A percentile compares a stretch with the other conserved stretches of the same genome.
Conservation (phyloP, 148 eudicot genomes). For the Rhododendron kiyosumense region DNA sequence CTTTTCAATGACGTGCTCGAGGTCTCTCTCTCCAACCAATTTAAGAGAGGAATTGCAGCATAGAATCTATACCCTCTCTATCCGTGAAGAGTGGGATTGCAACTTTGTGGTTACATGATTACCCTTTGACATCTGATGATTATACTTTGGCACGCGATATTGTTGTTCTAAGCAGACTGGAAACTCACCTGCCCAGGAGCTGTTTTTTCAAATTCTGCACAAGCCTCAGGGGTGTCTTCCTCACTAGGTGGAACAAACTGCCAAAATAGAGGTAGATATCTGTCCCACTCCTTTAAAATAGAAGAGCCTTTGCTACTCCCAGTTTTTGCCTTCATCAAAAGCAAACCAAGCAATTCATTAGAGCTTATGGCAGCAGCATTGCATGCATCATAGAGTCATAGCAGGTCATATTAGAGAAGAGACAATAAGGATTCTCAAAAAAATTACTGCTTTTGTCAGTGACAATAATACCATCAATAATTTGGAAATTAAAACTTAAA, state of each 20-base stretch:
- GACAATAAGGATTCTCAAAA: neutral
- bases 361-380: neutral
- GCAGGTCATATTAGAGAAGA: neutral
- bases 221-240: slow-evolving; percentile 99
- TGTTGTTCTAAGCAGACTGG: slow-evolving; percentile 42
- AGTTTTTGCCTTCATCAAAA: slow-evolving; percentile 76
- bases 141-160: neutral
- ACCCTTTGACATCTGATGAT: neutral
- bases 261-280: slow-evolving; percentile 85
- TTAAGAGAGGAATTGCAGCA: neutral
- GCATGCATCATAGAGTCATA: neutral
- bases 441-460: neutral
- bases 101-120: neutral
- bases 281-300: slow-evolving; percentile 95
- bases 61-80: neutral
- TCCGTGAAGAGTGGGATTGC: neutral
- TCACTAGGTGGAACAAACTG: slow-evolving; percentile 98
- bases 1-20: neutral
- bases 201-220: slow-evolving; percentile 59
- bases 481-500: neutral
- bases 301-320: slow-evolving; percentile 84
- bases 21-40: neutral
- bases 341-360: neutral
- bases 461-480: neutral
- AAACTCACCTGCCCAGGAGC: slow-evolving; percentile 56